Percentiles rank a stretch among this genome's conserved stretches.
Conservation (phyloP, 228 moss, liverwort and hornwort species). For the Sphagnum fallax region DNA sequence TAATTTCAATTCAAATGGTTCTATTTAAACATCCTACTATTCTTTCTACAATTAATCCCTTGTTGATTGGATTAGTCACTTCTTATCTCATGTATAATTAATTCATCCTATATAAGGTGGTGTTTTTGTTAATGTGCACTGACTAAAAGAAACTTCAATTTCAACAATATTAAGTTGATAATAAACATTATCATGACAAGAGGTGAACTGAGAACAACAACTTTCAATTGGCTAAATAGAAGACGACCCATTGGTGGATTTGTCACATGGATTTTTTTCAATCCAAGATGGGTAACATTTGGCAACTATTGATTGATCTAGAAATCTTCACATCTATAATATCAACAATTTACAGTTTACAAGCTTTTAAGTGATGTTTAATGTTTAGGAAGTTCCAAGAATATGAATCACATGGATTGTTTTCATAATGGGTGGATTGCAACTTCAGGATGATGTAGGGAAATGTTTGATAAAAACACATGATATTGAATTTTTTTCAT, state of each 20-base stretch:
- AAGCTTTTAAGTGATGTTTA: conserved; percentile 47
- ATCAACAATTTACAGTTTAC: conserved; percentile 51
- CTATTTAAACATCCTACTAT: no score
- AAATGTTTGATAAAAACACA: conserved; percentile 77
- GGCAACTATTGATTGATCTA: conserved; percentile 70
- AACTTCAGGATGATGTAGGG: conserved; percentile 27
- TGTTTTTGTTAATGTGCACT: no score
- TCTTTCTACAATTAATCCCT: no score
- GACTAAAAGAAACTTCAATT: no score
- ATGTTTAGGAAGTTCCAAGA: no score
- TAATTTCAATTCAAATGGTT: no score
- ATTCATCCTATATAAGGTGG: no score
- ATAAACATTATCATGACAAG: not conserved
- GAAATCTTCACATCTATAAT: conserved; percentile 68
- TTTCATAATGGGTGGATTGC: not conserved
- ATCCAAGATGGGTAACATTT: conserved; percentile 72
- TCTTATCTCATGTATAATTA: no score
- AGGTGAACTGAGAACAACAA: conserved; percentile 32
- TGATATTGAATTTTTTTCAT: conserved; percentile 60
- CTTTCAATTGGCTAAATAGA: conserved; percentile 12
- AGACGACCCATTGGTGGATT: conserved; percentile 30
- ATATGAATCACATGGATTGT: no score
- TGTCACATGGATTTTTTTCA: conserved; percentile 55
- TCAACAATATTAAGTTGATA: no score
- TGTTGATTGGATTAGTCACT: no score